Evolutionary conservation across 805 yeast genomes (phyloP), one percentile per base, ranked within the genome.

Genomic region (Hanseniaspora meyeri): DNA sequence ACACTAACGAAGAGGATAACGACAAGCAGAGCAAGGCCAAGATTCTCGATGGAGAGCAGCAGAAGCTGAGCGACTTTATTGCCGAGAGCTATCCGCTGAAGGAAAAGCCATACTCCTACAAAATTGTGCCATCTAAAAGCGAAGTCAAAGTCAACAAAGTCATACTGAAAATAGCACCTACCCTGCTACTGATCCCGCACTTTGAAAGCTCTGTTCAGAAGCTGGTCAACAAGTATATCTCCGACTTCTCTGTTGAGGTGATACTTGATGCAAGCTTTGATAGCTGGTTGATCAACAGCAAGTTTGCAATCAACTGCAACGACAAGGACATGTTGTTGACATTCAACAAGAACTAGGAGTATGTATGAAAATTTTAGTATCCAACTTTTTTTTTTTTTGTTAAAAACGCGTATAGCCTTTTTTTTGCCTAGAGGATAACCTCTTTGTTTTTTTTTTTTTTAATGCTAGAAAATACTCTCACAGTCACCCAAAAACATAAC

Each of bases 21-120:
- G 46, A 51, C 6, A 11, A 17, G 4, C 16, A 27, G 9, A 37
- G 38, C 24, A 47, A 43, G 7, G 19, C n/a, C 5, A 27, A 29
- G 29, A 19, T 37, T 36, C 14, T 34, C 17, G 19, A 9, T 24
- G 32, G 20, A 16, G 51, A 48, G 37, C 20, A 48, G 16, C 19
- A 49, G 31, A 19, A 40, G 14, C 29, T 51, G 19, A 17, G 9
- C 12, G 31, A 45, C 4, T 37, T 34, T 17, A 24, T 51, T 14
- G 5, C 17, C 11, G 10, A 43, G 6, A 42, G 1, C 3, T 51
- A 51, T 19, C 50, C 55, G 6, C 17, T 24, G 12, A 51, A 51
- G 31, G 50, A 36, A 45, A 45, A 43, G 24, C 16, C 49, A n/a
- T 51, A 51, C n/a, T 27, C 50, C 3, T 51, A 51, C 24, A 51